A percentile compares a stretch with the other conserved stretches of the same genome.
These are phyloP conservation scores for Apophysomyces elegans DNA, from an alignment of 371 early-diverging fungal species.

Conservation along the genomic window DNA sequence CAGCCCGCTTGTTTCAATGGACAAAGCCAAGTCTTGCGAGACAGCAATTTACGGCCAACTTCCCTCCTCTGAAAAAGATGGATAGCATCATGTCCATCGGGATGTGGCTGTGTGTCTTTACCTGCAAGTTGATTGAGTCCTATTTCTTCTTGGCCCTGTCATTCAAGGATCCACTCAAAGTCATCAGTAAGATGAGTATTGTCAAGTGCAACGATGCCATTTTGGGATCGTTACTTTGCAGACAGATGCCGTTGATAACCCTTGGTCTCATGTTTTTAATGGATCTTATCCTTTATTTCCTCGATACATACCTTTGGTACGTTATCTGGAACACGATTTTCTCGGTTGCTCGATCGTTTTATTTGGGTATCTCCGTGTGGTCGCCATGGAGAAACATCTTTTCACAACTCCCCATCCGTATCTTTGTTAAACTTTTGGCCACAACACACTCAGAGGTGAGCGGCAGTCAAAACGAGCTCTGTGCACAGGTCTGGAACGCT, in stretches of 20 bases:
- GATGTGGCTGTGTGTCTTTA: slow-evolving; percentile 77
- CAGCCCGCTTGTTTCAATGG: slow-evolving; percentile 30
- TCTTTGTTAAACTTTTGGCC: slow-evolving; percentile 78
- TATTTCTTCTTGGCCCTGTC: slow-evolving; percentile 82
- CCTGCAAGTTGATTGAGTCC: slow-evolving; percentile 78
- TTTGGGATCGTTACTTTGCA: slow-evolving; percentile 57
- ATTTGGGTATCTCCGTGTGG: slow-evolving; percentile 83
- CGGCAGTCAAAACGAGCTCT: slow-evolving; percentile 74
- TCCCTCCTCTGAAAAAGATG: slow-evolving; percentile 67
- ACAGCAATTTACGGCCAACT: slow-evolving; percentile 77
- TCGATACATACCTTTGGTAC: slow-evolving; percentile 93
- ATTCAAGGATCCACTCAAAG: slow-evolving; percentile 79
- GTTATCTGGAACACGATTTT: slow-evolving; percentile 83
- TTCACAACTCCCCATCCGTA: slow-evolving; percentile 81
- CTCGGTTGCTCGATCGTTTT: slow-evolving; percentile 78
- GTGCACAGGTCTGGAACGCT: slow-evolving; percentile 89
- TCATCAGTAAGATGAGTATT: slow-evolving; percentile 57
- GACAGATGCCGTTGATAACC: slow-evolving; percentile 67
- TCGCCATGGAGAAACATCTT: slow-evolving; percentile 89
- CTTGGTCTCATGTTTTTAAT: slow-evolving; percentile 75
- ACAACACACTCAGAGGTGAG: slow-evolving; percentile 68
- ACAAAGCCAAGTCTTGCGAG: slow-evolving; percentile 39
- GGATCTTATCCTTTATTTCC: slow-evolving; percentile 78
- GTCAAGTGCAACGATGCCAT: slow-evolving; percentile 57
- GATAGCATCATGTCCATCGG: slow-evolving; percentile 75